Evolutionary conservation across 1,139 yeast species (phyloP).

Genomic region (Candida anutae): DNA sequence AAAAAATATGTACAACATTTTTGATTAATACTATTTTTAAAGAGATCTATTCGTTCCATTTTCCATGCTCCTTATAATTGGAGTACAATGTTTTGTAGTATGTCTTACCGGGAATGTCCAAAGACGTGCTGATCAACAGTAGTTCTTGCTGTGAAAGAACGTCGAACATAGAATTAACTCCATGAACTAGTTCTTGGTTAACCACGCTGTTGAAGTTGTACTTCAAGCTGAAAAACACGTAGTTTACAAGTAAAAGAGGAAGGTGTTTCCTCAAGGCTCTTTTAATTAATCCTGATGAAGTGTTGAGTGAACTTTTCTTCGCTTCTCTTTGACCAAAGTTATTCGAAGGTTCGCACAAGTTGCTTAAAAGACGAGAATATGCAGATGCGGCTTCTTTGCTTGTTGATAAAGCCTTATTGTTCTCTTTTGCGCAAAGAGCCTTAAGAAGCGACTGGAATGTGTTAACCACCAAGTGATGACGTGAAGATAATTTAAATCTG

Average conservation of each 20-base stretch:
- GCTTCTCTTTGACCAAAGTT: slow-evolving; percentile 5
- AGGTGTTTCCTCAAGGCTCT: slow-evolving; percentile 54
- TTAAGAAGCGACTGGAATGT: slow-evolving; percentile 43
- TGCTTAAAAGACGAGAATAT: slow-evolving; percentile 52
- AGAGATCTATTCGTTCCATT: slow-evolving; percentile 53
- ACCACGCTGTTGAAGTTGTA: slow-evolving; percentile 40
- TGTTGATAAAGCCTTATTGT: slow-evolving; percentile 6
- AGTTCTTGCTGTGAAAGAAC: slow-evolving; percentile 63
- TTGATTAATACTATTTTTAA: background rate
- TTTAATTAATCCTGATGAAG: slow-evolving; percentile 49
- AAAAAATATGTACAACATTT: background rate
- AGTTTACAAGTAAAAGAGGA: slow-evolving; percentile 53
- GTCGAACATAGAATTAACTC: slow-evolving; percentile 60
- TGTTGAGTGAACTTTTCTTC: slow-evolving; percentile 33
- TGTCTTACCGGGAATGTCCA: slow-evolving; percentile 66
- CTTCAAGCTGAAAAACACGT: slow-evolving; percentile 44
- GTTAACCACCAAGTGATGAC: slow-evolving; percentile 60
- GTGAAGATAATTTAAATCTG: slow-evolving; percentile 58
- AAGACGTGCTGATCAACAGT: slow-evolving; percentile 52
- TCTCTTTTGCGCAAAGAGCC: slow-evolving; percentile 25
- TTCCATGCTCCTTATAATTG: slow-evolving; percentile 71
- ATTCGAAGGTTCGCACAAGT: slow-evolving; percentile 63
- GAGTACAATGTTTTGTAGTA: slow-evolving; percentile 61
- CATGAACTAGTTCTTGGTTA: slow-evolving; percentile 46
- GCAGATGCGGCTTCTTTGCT: slow-evolving; percentile 33